Evolutionary conservation across 2,329 filamentous ascomycete genomes (phyloP), one percentile per base, ranked within the genome.

Genomic region (Hymenoscyphus linearis): DNA sequence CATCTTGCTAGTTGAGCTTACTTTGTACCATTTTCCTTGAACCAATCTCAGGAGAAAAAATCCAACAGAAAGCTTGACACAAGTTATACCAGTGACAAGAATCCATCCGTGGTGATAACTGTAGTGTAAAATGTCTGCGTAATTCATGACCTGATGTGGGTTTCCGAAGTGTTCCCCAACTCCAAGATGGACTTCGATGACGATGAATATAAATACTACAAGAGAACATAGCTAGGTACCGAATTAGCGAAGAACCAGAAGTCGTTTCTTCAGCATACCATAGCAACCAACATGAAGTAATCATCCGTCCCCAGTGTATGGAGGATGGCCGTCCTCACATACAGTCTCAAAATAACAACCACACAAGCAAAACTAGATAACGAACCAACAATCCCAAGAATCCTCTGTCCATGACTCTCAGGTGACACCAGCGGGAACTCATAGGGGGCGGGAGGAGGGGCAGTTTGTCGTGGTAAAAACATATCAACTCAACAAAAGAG

Each of bases 231-330:
- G 14, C 65, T 63, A 36, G n/a, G 54, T 52, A 25, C 13, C 13
- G 3, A 50, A 13, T 35, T 10, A 18, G 26, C 27, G 34, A 25
- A 14, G 12, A 52, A 37, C 13, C 14, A 53, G 18, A 54, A 36
- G 26, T 18, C 13, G 22, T 52, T 35, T 12, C 6, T 25, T 22
- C 50, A 27, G 16, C 73, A 64, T 65, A 80, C 72, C 70, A 75
- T 72, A 3, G 78, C 75, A 5, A 71, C 56, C 1, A 63, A 54
- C 77, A 61, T 70, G 4, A 76, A 64, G 60, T 74, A 78, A 67
- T 83, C 80, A 68, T 83, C 80, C 2, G 70, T 52, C 0, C 79
- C 78, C 56, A 80, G 71, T n/a, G 75, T 76, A 53, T 76, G 77
- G 44, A 82, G 68, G 69, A 82, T 76, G 13, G 69, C 64, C 10